Conservation (phyloP, 2,329 filamentous ascomycete species). For the Tolypocladium capitatum region DNA sequence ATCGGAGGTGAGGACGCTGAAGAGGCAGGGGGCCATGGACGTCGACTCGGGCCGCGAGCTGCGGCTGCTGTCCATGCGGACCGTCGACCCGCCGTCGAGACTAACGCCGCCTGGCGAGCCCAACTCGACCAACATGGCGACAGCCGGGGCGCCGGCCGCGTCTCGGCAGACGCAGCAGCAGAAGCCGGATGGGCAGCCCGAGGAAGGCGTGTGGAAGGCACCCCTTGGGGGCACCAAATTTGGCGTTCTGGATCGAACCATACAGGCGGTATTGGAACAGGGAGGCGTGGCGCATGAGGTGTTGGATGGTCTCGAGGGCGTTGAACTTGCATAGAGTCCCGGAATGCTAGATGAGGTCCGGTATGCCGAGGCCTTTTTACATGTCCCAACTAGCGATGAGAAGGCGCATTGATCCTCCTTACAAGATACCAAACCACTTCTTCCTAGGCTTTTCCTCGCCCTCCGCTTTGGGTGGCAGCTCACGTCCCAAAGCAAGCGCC, state of each 20-base stretch:
- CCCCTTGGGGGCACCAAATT: conserved; percentile 74
- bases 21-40: conserved; percentile 22
- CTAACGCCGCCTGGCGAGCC: conserved; percentile 59
- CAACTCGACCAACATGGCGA: conserved; percentile 47
- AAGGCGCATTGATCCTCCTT: conserved; percentile 10
- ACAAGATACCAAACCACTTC: conserved; percentile 81
- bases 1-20: conserved; percentile 28
- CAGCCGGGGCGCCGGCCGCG: conserved; percentile 22
- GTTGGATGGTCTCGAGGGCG: conserved; percentile 63
- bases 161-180: conserved; percentile 20
- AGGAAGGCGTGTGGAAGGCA: conserved; percentile 73
- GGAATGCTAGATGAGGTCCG: neutral
- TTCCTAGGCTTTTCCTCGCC: conserved; percentile 34
- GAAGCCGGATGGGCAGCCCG: conserved; percentile 36
- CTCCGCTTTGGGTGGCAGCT: conserved; percentile 15
- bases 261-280: conserved; percentile 61
- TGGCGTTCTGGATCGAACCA: conserved; percentile 56
- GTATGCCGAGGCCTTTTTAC: neutral
- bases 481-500: conserved; percentile 20
- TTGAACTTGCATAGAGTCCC: conserved; percentile 46
- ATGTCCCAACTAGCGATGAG: neutral
- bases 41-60: conserved; percentile 32
- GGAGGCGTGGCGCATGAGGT: conserved; percentile 80
- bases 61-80: conserved; percentile 54
- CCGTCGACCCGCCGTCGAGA: conserved; percentile 61